phyloP scores from a whole-genome alignment of 805 yeast species.

The Kockiozyma suomiensis region DNA sequence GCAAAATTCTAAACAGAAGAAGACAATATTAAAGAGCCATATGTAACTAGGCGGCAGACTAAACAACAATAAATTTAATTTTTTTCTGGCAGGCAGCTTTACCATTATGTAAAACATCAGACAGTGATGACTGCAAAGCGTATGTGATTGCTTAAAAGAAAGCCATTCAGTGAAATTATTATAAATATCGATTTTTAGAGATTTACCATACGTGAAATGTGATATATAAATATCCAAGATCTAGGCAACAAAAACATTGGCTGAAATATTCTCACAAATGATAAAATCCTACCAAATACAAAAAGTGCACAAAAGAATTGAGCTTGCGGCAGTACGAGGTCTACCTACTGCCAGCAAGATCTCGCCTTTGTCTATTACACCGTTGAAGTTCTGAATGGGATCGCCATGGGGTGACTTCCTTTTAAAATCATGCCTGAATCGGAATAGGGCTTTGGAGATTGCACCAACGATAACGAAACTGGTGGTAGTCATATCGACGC shows the following conservation, averaged over 20 bases:
- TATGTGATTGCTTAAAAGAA: conserved; percentile 57
- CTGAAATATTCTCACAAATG: conserved; percentile 73
- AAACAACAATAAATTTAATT: conserved; percentile 53
- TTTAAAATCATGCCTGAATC: not conserved
- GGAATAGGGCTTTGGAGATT: conserved; percentile 39
- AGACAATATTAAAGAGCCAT: conserved; percentile 47
- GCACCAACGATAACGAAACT: conserved; percentile 51
- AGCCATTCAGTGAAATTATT: conserved; percentile 48
- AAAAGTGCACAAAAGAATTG: conserved; percentile 71
- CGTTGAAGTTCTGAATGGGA: conserved; percentile 51
- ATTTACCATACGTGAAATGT: conserved; percentile 52
- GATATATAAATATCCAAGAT: conserved; percentile 84
- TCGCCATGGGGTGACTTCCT: conserved; percentile 25
- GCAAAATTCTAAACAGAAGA: conserved; percentile 21
- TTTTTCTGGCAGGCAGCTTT: conserved; percentile 53
- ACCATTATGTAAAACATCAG: conserved; percentile 52
- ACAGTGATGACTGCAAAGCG: conserved; percentile 59
- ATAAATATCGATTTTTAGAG: conserved; percentile 33
- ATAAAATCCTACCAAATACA: conserved; percentile 57
- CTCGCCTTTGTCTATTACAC: conserved; percentile 62
- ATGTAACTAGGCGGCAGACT: conserved; percentile 53
- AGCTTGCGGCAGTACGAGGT: conserved; percentile 77
- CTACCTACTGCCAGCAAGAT: conserved; percentile 74
- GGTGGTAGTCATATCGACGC: conserved; percentile 53
- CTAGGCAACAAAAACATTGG: conserved; percentile 65